Evolutionary conservation across 352 stramenopile species (phyloP).

Genomic region (Pythium grandisporangium): DNA sequence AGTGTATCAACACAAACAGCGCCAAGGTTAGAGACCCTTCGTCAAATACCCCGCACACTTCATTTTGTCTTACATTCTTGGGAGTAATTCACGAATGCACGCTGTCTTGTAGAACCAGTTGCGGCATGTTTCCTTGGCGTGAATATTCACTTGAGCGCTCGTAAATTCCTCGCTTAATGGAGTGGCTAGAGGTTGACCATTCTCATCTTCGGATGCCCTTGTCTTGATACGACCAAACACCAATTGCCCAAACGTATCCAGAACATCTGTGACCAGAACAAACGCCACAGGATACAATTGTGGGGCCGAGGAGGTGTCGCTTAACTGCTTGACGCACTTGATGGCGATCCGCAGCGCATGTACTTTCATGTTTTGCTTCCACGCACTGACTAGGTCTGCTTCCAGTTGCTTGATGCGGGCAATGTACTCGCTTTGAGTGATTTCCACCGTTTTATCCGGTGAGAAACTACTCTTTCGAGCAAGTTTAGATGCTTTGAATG

Average conservation of each 20-base stretch:
- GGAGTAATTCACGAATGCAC: constrained; percentile 88
- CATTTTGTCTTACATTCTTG: constrained; percentile 85
- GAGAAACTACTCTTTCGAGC: neutral
- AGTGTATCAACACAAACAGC: no score
- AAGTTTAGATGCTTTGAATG: constrained; percentile 8
- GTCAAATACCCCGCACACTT: no score
- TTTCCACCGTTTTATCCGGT: constrained; percentile 41
- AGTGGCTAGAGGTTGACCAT: constrained; percentile 37
- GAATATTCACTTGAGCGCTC: constrained; percentile 70
- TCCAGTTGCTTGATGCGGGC: constrained; percentile 74
- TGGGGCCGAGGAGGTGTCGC: constrained; percentile 61
- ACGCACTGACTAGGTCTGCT: constrained; percentile 48
- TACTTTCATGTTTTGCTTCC: constrained; percentile 84
- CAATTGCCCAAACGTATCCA: constrained; percentile 81
- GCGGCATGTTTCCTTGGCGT: constrained; percentile 86
- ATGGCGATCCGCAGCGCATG: constrained; percentile 85
- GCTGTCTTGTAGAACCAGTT: constrained; percentile 95
- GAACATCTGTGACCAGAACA: constrained; percentile 79
- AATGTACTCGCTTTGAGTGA: constrained; percentile 81
- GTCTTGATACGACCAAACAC: constrained; percentile 79
- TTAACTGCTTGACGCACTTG: constrained; percentile 86
- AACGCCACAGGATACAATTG: constrained; percentile 87
- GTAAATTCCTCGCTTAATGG: constrained; percentile 61
- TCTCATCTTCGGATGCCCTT: constrained; percentile 52
- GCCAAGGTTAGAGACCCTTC: no score